phyloP scores from a whole-genome alignment of 2,329 filamentous ascomycete genomes.

The Sphaerulina vaccinii region DNA sequence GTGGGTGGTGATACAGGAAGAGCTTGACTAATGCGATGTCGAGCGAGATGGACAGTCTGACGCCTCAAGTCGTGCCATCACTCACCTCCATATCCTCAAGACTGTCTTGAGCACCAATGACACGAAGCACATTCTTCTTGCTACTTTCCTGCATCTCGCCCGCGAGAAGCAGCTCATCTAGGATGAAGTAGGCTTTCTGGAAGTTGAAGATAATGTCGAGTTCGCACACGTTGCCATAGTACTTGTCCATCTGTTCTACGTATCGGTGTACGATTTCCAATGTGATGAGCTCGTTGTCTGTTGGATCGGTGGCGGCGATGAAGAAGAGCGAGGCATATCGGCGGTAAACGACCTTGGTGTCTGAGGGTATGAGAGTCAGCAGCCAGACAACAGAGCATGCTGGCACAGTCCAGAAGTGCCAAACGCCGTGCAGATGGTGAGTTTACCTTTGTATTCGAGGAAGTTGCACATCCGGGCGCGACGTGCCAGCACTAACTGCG shows the following conservation, averaged over 20 bases:
- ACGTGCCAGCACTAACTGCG: conserved; percentile 91
- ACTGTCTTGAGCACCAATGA: conserved; percentile 95
- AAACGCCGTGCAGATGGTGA: conserved; percentile 9
- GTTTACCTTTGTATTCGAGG: conserved; percentile 91
- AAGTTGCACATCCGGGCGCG: conserved; percentile 99
- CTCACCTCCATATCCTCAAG: conserved; percentile 99
- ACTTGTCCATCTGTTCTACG: conserved; percentile 99
- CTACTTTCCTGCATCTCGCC: conserved; percentile 98
- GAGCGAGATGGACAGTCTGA: conserved; percentile 7
- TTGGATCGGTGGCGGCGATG: conserved; percentile 95
- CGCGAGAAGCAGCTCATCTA: conserved; percentile 91
- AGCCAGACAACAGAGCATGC: conserved; percentile 11
- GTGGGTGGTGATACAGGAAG: conserved; percentile 29
- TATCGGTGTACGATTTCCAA: conserved; percentile 99
- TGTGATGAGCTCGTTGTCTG: conserved; percentile 96
- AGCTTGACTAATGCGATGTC: conserved; percentile 7
- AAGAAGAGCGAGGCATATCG: conserved; percentile 99
- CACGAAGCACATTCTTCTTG: conserved; percentile 96
- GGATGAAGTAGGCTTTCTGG: conserved; percentile 98
- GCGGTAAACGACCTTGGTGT: conserved; percentile 97
- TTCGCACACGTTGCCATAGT: conserved; percentile 99
- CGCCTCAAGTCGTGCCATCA: conserved; percentile 32
- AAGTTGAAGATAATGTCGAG: conserved; percentile 99
- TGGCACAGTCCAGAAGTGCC: conserved; percentile 25
- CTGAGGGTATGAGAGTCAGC: conserved; percentile 48